Evolutionary conservation across 148 eudicot species (phyloP), one percentile per base, ranked within the genome.

Genomic region (Cornus kousa): DNA sequence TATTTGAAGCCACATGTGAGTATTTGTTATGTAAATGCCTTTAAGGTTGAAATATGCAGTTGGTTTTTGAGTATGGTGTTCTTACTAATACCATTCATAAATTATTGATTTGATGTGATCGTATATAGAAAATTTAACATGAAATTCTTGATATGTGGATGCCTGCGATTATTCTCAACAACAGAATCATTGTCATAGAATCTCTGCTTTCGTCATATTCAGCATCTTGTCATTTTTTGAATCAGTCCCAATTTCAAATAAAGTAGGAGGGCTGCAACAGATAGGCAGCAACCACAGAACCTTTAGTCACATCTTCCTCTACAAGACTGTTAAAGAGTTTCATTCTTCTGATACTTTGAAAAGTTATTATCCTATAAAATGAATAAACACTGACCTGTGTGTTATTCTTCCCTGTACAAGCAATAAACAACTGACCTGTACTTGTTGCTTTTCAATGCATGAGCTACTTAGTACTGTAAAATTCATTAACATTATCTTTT

Each of bases 1-100:
- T 93, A 89, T 83, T 77, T 91, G 89, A 95, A 95, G 90, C 98
- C 98, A 79, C 88, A 95, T 78, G 98, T 95, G 80, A 95, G 98
- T 89, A 68, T 69, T 72, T 70, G 20, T 78, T 69, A 7, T 76
- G 77, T 40, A n/a, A 35, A 32, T 20, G 22, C 48, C 20, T 62
- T 32, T 10, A 28, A n/a, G 67, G 35, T 68, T 31, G 71, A 46
- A 59, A 39, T 24, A 57, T 74, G 2, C 33, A 68, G 66, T 67
- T 40, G n/a, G 7, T 28, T 23, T 16, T 11, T 76, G 10, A 9
- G 19, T 73, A 67, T 48, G 10, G 20, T 14, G 64, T 12, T 75
- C 71, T 40, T 40, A 24, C 48, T 40, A 3, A 31, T 33, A 7
- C 40, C 10, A 66, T 76, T 43, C 16, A 43, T n/a, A 4, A 9